Evolutionary conservation across 2,329 filamentous ascomycete species (phyloP), one percentile per base, ranked within the genome.

Genomic region (Ophiostoma montium): DNA sequence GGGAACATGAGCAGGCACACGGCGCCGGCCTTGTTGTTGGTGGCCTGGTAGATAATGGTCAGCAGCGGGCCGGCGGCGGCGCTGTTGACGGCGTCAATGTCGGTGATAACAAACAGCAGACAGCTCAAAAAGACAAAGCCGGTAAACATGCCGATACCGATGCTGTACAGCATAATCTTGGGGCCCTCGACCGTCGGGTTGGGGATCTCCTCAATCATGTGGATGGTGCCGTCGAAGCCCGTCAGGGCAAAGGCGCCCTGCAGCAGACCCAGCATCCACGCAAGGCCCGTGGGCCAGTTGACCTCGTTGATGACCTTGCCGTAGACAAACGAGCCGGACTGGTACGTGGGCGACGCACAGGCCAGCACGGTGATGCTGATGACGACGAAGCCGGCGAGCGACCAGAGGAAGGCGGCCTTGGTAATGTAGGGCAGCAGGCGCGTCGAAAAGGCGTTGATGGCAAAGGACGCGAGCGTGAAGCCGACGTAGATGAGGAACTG

Each of bases 401-500:
- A 83, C 83, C 82, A 87, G 46, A 78, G 71, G 55, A 87, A 82
- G 1, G 82, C 82, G 16, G 71, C 70, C 59, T 83, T 79, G 59
- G 80, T 86, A 55, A 86, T 68, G 12, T 72, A 69, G 0, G 82
- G 82, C 3, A 87, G 67, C 3, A 79, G 57, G 3, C 68, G 65
- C 56, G 77, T 82, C 59, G 73, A 67, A 55, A 85, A 82, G 1
- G 77, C 74, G 54, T 86, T 86, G 61, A 85, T 66, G 44, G 75
- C 50, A 51, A 85, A 76, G 3, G 78, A 78, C 15, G 74, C 62
- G 19, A 78, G 51, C 6, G 76, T 80, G 59, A 79, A 81, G 7
- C 63, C 80, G 41, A 83, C 70, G 61, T 86, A 86, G 44, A 86
- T 80, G 27, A 86, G 66, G 61, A 86, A 86, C 55, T 84, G 78